Evolutionary conservation across 768 basidiomycete species (phyloP), one percentile per base, ranked within the genome.

Genomic region (Mycena pura): DNA sequence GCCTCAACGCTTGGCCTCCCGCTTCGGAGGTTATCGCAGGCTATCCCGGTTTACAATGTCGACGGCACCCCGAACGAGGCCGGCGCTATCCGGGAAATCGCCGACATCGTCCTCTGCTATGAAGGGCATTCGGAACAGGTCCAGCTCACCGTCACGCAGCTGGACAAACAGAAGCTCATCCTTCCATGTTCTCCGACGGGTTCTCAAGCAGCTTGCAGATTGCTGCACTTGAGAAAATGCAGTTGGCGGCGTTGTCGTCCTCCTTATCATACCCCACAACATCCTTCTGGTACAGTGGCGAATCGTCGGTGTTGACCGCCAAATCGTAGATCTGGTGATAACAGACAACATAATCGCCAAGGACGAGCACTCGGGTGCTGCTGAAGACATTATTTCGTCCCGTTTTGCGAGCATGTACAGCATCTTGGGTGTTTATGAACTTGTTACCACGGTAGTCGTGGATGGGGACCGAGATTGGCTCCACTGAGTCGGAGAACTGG

Each of bases 401-500:
- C 4, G 60, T 62, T 34, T 62, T 62, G 27, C 32, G 27, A 2
- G 54, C 60, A 47, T 55, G 60, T 6, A 24, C 10, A 4, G 36
- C 15, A 36, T 62, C 60, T 44, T 62, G 60, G 1, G 41, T 54
- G 34, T 34, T 62, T 21, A 52, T 52, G 19, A 34, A 53, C 9
- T 46, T 32, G n/a, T 59, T 41, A 2, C 50, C 50, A 3, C 9
- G 6, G 27, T 48, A 5, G 45, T 22, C 15, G 32, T 46, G 21
- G 31, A 47, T 17, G 11, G 56, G 46, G 15, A 50, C 34, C 14
- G 8, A 4, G 15, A 50, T 22, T 10, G 49, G 8, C n/a, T n/a
- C n/a, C 6, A 29, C 6, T 15, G 6, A n/a, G 19, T n/a, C 10
- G 19, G 10, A 9, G 39, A 41, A 11, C 7, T 41, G 10, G 39